Evolutionary conservation across 306 rosid species (phyloP), one percentile per base, ranked within the genome.

Genomic region (Castanea crenata): DNA sequence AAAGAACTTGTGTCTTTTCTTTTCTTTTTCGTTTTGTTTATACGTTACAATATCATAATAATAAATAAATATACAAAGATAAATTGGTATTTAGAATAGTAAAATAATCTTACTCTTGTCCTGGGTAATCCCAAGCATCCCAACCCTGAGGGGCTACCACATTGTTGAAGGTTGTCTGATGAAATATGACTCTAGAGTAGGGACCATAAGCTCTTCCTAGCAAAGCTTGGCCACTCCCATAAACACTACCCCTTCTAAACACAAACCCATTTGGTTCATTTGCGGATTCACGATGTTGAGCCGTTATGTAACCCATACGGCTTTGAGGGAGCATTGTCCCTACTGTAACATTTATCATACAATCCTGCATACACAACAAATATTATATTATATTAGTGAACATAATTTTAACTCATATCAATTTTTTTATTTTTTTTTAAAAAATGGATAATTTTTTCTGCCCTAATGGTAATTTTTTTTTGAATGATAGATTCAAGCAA

Each of bases 141-240:
- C 88, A 86, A 35, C 88, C 92, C 16, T 2, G 12, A 79, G 88
- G 87, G 3, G 31, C 38, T 5, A 84, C 79, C 23, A 80, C 81
- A 0, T 68, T 4, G 64, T 46, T 54, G 1, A 86, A 55, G 1
- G 16, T 2, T 1, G 86, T 78, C 7, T 13, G 69, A 14, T 80
- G n/a, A 69, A 89, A 86, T 69, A 89, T 73, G 6, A 89, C 90
- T 72, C 84, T 78, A 0, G 92, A 86, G 63, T 74, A 84, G 12
- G 70, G 71, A 8, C 90, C 73, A n/a, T 76, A 89, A 15, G 86
- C 88, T 80, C 90, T 86, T 2, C 88, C 92, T 15, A 88, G 20
- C 13, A 76, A 19, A 0, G 56, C 77, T 76, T 2, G 14, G 5
- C 80, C 85, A 0, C 5, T 35, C 15, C 88, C 90, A 3, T 5